Conservation (phyloP, 768 basidiomycete species). For the Candolleomyces eurysporus region DNA sequence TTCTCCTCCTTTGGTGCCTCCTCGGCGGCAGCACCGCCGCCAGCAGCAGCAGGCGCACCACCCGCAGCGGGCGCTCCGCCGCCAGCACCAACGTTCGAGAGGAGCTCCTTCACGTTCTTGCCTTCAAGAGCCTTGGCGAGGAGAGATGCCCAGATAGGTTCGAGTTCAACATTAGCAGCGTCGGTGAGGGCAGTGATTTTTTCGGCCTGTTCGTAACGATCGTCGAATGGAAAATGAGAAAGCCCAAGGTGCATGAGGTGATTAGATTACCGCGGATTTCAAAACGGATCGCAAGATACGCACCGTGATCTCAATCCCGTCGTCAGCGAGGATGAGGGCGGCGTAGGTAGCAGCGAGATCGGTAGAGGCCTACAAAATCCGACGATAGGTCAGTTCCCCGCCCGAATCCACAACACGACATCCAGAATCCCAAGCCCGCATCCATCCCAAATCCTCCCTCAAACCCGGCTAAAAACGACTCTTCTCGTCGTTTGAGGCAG, state of each 20-base stretch:
- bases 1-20: constrained; percentile 76
- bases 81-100: constrained; percentile 92
- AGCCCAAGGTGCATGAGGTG: neutral
- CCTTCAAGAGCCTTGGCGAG: constrained; percentile 98
- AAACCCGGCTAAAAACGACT: constrained; percentile 13
- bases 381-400: constrained; percentile 9
- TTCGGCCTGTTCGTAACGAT: constrained; percentile 59
- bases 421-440: constrained; percentile 17
- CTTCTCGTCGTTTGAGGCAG: neutral
- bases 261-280: too few species aligned
- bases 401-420: constrained; percentile 15
- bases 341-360: constrained; percentile 97
- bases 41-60: constrained; percentile 45
- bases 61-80: constrained; percentile 80
- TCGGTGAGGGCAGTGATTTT: constrained; percentile 84
- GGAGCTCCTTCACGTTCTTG: constrained; percentile 94
- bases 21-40: constrained; percentile 60
- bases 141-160: constrained; percentile 96
- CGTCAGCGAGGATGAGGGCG: constrained; percentile 97
- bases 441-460: constrained; percentile 22
- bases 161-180: constrained; percentile 84
- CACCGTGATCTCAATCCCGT: constrained; percentile 95
- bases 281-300: constrained; percentile 28
- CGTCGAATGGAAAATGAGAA: too few species aligned
- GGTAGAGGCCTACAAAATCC: constrained; percentile 36